Evolutionary conservation across 257 asterid genomes (phyloP).

Genomic region (Cynanchum wilfordii): DNA sequence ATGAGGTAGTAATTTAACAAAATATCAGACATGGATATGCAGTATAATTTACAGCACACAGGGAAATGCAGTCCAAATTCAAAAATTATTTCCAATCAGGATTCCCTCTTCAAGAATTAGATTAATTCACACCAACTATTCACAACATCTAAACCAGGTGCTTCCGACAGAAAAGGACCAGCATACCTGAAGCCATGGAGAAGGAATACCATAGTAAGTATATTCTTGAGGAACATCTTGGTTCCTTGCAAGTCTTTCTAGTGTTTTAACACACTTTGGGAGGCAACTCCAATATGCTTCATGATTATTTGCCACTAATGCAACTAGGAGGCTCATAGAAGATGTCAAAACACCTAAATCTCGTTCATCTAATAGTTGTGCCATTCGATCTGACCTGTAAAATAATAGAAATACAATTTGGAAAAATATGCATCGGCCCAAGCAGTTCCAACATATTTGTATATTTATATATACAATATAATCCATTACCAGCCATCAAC

Average conservation of each 20-base stretch:
- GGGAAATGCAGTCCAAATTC: background rate
- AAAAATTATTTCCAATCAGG: background rate
- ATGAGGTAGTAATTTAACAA: background rate
- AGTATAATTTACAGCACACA: background rate
- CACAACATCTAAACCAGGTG: background rate
- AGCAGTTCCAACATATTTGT: background rate
- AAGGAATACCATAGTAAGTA: conserved; percentile 97
- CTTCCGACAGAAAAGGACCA: conserved; percentile 15
- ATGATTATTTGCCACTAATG: conserved; percentile 91
- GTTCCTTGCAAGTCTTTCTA: conserved; percentile 93
- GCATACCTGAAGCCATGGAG: conserved; percentile 99
- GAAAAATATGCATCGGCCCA: conserved; percentile 7
- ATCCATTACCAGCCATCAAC: conserved; percentile 90
- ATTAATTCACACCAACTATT: background rate
- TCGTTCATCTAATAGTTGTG: conserved; percentile 96
- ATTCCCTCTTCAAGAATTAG: background rate
- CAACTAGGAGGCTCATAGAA: conserved; percentile 94
- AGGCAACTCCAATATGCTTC: conserved; percentile 97
- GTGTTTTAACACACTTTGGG: conserved; percentile 82
- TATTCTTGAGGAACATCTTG: conserved; percentile 98
- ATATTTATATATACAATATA: background rate
- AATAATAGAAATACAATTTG: conserved; percentile 13
- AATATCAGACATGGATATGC: background rate
- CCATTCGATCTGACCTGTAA: conserved; percentile 96
- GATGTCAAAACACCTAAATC: conserved; percentile 98